Evolutionary conservation across 495 filamentous ascomycete species (phyloP).

Genomic region (Penicillium paradoxum): DNA sequence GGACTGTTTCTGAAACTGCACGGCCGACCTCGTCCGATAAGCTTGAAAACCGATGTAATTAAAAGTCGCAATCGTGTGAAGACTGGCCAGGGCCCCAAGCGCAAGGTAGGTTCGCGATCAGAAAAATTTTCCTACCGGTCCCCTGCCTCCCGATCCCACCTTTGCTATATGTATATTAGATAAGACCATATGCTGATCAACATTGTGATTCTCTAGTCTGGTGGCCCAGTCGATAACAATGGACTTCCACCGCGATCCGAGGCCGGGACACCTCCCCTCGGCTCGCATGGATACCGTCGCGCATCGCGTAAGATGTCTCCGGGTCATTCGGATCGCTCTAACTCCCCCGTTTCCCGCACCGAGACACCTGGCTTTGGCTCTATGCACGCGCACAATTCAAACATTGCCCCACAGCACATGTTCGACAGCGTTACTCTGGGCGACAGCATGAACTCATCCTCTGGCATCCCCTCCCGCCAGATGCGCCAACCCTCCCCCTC

Average conservation of each 20-base stretch:
- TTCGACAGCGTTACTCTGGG: conserved; percentile 70
- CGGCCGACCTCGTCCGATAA: conserved; percentile 85
- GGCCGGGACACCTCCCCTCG: conserved; percentile 48
- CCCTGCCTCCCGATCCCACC: conserved; percentile 1
- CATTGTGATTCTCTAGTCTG: conserved; percentile 35
- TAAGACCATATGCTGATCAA: conserved; percentile 31
- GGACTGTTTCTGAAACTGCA: conserved; percentile 97
- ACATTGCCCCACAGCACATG: conserved; percentile 71
- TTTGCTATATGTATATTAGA: not conserved
- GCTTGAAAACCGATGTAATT: conserved; percentile 98
- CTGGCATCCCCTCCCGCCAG: conserved; percentile 47
- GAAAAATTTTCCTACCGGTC: conserved; percentile 23
- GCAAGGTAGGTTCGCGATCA: conserved; percentile 61
- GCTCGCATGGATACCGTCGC: conserved; percentile 54
- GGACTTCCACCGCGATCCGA: conserved; percentile 56
- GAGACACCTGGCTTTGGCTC: conserved; percentile 69
- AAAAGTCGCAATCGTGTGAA: conserved; percentile 99
- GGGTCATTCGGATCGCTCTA: conserved; percentile 69
- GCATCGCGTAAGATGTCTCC: conserved; percentile 67
- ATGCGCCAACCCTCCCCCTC: conserved; percentile 67
- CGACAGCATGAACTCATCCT: conserved; percentile 58
- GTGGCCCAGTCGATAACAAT: conserved; percentile 49
- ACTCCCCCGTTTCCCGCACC: conserved; percentile 84
- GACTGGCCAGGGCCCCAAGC: conserved; percentile 79
- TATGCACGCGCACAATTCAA: conserved; percentile 59